phyloP scores from a whole-genome alignment of 306 rosid species.

The Gastrolobium villosum region DNA sequence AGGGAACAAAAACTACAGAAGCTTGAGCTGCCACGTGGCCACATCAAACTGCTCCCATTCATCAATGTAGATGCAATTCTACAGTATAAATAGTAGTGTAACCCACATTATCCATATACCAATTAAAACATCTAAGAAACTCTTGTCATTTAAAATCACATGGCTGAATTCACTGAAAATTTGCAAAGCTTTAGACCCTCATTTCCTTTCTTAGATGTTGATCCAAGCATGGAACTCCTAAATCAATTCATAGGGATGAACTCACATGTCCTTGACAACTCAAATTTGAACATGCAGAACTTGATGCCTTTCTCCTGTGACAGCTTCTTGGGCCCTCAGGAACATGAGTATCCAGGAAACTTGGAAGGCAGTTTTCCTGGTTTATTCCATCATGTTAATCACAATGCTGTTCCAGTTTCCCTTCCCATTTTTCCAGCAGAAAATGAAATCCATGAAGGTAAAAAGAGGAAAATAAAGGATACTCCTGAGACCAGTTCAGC shows the following conservation, averaged over 20 bases:
- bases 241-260: constrained; percentile 61
- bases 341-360: constrained; percentile 60
- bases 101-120: constrained; percentile 60
- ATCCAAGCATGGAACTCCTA: constrained; percentile 67
- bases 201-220: constrained; percentile 67
- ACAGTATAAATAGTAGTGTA: constrained; percentile 61
- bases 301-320: constrained; percentile 67
- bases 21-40: constrained; percentile 76
- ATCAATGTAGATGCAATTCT: constrained; percentile 45
- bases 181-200: constrained; percentile 65
- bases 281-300: constrained; percentile 64
- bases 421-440: constrained; percentile 42
- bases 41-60: constrained; percentile 53
- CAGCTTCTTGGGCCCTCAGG: constrained; percentile 55
- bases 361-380: constrained; percentile 57
- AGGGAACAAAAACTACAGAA: constrained; percentile 61
- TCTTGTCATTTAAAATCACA: constrained; percentile 40
- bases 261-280: constrained; percentile 52
- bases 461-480: constrained; percentile 72
- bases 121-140: constrained; percentile 39
- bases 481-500: constrained; percentile 68
- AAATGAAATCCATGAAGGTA: constrained; percentile 55
- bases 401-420: constrained; percentile 50
- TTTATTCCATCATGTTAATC: constrained; percentile 46
- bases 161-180: constrained; percentile 80